Evolutionary conservation across 371 early-diverging fungal species (phyloP).

Genomic region (Syncephalastrum contaminatum): DNA sequence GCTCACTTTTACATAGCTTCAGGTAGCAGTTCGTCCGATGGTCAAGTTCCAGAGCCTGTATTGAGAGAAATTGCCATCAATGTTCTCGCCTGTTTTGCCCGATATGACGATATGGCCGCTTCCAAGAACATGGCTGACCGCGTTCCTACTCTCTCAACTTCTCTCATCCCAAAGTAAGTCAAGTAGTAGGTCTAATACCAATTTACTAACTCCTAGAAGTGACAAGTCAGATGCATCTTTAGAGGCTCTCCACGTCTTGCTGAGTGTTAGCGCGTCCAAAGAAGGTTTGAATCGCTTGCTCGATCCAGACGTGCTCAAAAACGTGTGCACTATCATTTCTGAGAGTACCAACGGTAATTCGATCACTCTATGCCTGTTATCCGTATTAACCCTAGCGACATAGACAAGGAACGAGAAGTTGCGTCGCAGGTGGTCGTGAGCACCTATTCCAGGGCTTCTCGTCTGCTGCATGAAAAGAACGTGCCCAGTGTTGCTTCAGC

Average conservation of each 20-base stretch:
- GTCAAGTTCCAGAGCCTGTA: constrained; percentile 39
- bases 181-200: not conserved
- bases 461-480: constrained; percentile 18
- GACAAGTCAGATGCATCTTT: constrained; percentile 29
- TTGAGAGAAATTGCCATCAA: constrained; percentile 50
- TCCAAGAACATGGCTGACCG: constrained; percentile 37
- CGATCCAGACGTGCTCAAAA: constrained; percentile 40
- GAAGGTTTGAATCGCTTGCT: constrained; percentile 40
- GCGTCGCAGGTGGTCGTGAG: constrained; percentile 21
- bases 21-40: constrained; percentile 12
- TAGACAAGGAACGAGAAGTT: constrained; percentile 18
- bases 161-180: constrained; percentile 32
- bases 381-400: constrained; percentile 4
- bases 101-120: constrained; percentile 25
- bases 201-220: constrained; percentile 8
- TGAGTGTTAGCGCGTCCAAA: constrained; percentile 32
- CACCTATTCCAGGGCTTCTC: constrained; percentile 24
- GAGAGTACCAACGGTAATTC: constrained; percentile 10
- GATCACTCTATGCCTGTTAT: not conserved
- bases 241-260: constrained; percentile 36
- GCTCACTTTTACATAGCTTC: not conserved
- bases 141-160: constrained; percentile 38
- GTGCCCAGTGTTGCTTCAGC: constrained; percentile 34
- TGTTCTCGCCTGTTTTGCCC: constrained; percentile 43
- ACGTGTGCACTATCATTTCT: constrained; percentile 23